A percentile compares a stretch with the other conserved stretches of the same genome.
Conservation (phyloP, 768 basidiomycete genomes). For the Pisolithus sp. region DNA sequence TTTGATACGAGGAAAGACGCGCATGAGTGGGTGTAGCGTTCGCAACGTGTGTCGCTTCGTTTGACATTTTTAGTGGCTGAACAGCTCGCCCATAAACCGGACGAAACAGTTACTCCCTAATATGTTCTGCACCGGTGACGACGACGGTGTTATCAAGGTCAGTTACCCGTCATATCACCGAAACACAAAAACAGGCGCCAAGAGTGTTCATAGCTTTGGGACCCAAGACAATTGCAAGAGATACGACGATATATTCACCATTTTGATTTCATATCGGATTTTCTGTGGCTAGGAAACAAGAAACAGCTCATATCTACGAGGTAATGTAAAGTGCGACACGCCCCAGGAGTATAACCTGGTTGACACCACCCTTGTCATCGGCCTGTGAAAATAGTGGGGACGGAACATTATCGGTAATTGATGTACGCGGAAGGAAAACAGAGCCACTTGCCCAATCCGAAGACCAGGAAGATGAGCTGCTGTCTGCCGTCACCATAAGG, state of each 20-base stretch:
- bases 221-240: constrained; percentile 62
- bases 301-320: constrained; percentile 84
- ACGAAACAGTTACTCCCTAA: constrained; percentile 65
- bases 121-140: constrained; percentile 81
- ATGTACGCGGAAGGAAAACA: constrained; percentile 75
- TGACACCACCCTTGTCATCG: not conserved
- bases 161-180: constrained; percentile 8
- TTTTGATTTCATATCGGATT: constrained; percentile 92
- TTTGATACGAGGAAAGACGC: constrained; percentile 42
- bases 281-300: constrained; percentile 79
- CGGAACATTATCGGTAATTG: constrained; percentile 88
- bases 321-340: constrained; percentile 33
- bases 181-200: not conserved
- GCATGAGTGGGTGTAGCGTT: constrained; percentile 56
- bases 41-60: constrained; percentile 5
- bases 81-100: constrained; percentile 81
- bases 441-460: constrained; percentile 83
- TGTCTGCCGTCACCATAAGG: constrained; percentile 82
- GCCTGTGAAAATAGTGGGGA: constrained; percentile 58
- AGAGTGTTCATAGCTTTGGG: constrained; percentile 66
- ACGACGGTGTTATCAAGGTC: constrained; percentile 91
- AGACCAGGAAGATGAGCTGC: constrained; percentile 91
- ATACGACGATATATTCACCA: constrained; percentile 76
- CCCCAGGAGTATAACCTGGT: not conserved
- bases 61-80: constrained; percentile 30